Base-by-base conservation (phyloP, 768 basidiomycete genomes). In the Lactifluus hygrophoroides region DNA sequence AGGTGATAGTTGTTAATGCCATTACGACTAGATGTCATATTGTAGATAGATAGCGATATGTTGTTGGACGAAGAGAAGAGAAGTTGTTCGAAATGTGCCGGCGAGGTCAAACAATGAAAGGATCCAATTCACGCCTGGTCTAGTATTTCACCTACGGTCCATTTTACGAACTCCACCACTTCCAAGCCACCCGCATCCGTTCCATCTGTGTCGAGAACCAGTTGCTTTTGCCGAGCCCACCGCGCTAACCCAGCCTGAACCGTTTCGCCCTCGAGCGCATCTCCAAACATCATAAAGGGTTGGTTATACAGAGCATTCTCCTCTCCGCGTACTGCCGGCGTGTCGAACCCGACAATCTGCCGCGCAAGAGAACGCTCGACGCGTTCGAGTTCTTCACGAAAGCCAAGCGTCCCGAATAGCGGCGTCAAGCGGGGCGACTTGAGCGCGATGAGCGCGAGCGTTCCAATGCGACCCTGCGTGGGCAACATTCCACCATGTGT, bases 281-380 rank as follows among this genome's bases (percentile, higher is more conserved):
- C 63, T 19, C 48, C 53, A 9, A 56, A 43, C 63, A 64, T 62
- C 53, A 54, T 58, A 43, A 64, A 64, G 10, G 63, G 63, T 35
- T 64, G 63, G n/a, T 58, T 45, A 38, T 62, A 64, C 9, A 64
- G 34, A 13, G 63, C 63, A 2, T 53, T 57, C 40, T 58, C 63
- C 11, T 40, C 52, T 11, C 52, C 50, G 17, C 56, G 61, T 53
- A 64, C 48, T 25, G 53, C 35, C 7, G 14, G 32, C 38, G 63
- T 62, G 21, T 62, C 63, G 23, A 62, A 64, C 14, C 63, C 63
- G 5, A 62, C 63, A 7, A 64, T 64, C 40, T 64, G 63, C 32
- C 63, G 40, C 21, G 53, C 63, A 6, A 64, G 45, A 34, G 63
- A 34, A 10, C 63, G 60, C 44, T 64, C 61, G 6, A 64, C 5